These are phyloP conservation scores for Coleophoma cylindrospora DNA, from an alignment of 2,329 filamentous ascomycete species.

Conservation along the genomic window DNA sequence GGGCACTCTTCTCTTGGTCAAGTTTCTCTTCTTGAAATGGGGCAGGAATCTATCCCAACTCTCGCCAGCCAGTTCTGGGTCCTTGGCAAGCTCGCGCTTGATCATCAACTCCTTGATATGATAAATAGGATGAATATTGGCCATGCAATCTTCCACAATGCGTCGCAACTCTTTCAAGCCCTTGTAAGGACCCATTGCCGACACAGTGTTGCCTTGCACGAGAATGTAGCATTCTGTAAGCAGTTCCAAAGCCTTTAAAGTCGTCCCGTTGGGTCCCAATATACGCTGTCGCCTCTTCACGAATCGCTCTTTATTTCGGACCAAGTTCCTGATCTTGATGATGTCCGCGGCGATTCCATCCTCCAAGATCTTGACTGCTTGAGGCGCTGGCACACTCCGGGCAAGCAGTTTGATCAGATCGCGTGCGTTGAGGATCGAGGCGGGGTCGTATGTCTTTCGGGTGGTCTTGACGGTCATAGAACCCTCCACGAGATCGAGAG, in stretches of 20 bases:
- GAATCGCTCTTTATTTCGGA: constrained; percentile 91
- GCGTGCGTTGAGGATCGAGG: constrained; percentile 86
- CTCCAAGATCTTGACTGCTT: constrained; percentile 90
- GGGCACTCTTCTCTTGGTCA: constrained; percentile 78
- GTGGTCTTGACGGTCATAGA: constrained; percentile 97
- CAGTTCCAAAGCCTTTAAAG: constrained; percentile 88
- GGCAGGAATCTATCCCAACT: constrained; percentile 96
- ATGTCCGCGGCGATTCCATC: constrained; percentile 91
- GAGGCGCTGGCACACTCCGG: constrained; percentile 84
- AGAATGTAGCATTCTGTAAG: constrained; percentile 89
- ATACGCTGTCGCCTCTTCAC: constrained; percentile 92
- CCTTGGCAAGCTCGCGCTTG: constrained; percentile 85
- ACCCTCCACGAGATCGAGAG: constrained; percentile 89
- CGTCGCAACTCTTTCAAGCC: constrained; percentile 88
- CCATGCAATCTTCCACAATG: constrained; percentile 93
- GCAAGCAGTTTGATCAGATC: constrained; percentile 92
- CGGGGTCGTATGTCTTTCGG: constrained; percentile 84
- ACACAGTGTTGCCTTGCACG: constrained; percentile 94
- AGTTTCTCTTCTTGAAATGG: constrained; percentile 91
- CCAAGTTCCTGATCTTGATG: constrained; percentile 88
- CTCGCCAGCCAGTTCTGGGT: constrained; percentile 79
- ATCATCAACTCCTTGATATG: constrained; percentile 96
- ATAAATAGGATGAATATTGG: constrained; percentile 84
- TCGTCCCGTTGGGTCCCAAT: constrained; percentile 84
- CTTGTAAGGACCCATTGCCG: constrained; percentile 87